phyloP scores from a whole-genome alignment of 2,329 filamentous ascomycete genomes.

The Rutstroemia sp. region DNA sequence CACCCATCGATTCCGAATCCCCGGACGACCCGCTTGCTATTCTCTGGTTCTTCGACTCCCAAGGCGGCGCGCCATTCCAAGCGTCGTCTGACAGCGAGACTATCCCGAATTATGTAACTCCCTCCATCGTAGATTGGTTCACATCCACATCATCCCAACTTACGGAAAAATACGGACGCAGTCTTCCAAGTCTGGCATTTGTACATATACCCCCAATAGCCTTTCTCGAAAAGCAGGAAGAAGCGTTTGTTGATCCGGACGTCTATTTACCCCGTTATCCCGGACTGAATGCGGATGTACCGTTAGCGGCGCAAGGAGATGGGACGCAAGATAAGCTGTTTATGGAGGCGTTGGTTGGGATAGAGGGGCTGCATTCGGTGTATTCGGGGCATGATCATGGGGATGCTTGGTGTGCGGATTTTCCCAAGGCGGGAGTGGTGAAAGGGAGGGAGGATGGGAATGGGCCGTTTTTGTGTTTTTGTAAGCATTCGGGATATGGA shows the following conservation, averaged over 20 bases:
- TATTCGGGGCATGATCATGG: constrained; percentile 64
- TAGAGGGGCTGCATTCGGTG: constrained; percentile 46
- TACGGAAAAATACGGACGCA: constrained; percentile 24
- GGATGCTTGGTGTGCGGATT: constrained; percentile 49
- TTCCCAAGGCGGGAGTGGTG: constrained; percentile 35
- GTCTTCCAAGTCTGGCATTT: constrained; percentile 44
- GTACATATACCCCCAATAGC: constrained; percentile 45
- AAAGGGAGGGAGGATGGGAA: constrained; percentile 17
- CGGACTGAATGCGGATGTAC: constrained; percentile 38
- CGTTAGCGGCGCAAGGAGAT: constrained; percentile 27
- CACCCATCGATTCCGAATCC: constrained; percentile 12
- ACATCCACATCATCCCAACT: constrained; percentile 27
- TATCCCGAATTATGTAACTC: constrained; percentile 38
- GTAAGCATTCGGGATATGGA: constrained; percentile 62
- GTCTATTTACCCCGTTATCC: constrained; percentile 34
- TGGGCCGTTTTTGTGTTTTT: constrained; percentile 47
- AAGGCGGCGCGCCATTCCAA: constrained; percentile 47
- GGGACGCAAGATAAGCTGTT: constrained; percentile 48
- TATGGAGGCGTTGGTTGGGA: constrained; percentile 51
- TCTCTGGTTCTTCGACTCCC: constrained; percentile 67
- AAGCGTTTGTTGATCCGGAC: constrained; percentile 7
- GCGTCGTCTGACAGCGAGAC: constrained; percentile 21
- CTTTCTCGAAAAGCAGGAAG: constrained; percentile 34
- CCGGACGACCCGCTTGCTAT: constrained; percentile 36
- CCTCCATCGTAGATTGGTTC: constrained; percentile 40